A percentile compares a stretch with the other conserved stretches of the same genome.
phyloP scores from a whole-genome alignment of 768 basidiomycete genomes.

The Lentinula detonsa region DNA sequence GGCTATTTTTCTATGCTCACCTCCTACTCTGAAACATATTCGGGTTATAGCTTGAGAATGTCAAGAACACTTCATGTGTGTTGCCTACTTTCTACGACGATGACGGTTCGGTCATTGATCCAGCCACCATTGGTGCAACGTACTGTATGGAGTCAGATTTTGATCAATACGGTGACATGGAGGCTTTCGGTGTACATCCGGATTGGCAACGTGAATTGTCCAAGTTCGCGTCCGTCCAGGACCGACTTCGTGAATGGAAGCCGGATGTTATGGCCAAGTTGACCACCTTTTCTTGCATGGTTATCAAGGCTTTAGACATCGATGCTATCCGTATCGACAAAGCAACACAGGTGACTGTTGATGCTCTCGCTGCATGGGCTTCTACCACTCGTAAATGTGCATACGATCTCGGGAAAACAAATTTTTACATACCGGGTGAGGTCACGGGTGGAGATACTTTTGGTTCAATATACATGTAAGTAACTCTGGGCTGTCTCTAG shows the following conservation, averaged over 20 bases:
- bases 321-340: slow-evolving; percentile 97
- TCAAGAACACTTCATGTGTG: slow-evolving; percentile 66
- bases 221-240: slow-evolving; percentile 76
- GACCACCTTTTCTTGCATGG: slow-evolving; percentile 76
- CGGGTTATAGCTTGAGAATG: slow-evolving; percentile 49
- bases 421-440: slow-evolving; percentile 90
- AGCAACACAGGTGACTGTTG: slow-evolving; percentile 85
- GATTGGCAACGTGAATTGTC: slow-evolving; percentile 7
- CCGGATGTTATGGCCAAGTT: slow-evolving; percentile 75
- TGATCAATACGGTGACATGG: slow-evolving; percentile 95
- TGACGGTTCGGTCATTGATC: slow-evolving; percentile 35
- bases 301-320: slow-evolving; percentile 82
- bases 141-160: slow-evolving; percentile 85
- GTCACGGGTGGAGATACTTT: slow-evolving; percentile 93
- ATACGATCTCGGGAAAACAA: slow-evolving; percentile 63
- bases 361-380: slow-evolving; percentile 75
- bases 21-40: slow-evolving; percentile 2
- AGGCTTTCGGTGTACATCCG: slow-evolving; percentile 89
- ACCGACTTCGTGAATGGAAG: slow-evolving; percentile 92
- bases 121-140: neutral
- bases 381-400: slow-evolving; percentile 73
- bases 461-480: slow-evolving; percentile 79
- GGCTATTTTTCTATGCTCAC: slow-evolving; percentile 13
- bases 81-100: slow-evolving; percentile 80
- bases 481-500: slow-evolving; percentile 8